Evolutionary conservation across 169 alveolate species (phyloP), one percentile per base, ranked within the genome.

Genomic region (Cryptosporidium canis): DNA sequence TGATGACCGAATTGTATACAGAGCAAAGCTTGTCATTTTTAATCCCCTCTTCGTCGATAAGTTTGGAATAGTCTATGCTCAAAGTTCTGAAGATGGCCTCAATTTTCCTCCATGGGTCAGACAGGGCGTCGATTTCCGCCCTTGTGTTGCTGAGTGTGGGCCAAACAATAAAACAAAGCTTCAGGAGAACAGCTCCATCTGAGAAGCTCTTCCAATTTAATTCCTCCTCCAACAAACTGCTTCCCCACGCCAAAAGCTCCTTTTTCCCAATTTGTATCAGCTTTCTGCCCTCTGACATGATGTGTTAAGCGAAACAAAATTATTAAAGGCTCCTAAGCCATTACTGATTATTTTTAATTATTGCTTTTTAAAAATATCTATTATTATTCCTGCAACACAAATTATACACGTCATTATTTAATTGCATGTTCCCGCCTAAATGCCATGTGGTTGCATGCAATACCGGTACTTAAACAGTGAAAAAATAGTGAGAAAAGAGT

Each of bases 161-260:
- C 87, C 87, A 77, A 24, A 77, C 87, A 27, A 58, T 58, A 58
- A 77, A 77, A 41, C 87, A 77, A 24, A 77, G 37, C 64, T 44
- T 77, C 18, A 77, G 43, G 21, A 77, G 16, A 4, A 58, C 47
- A 8, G 27, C n/a, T 33, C 87, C 87, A 58, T 58, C 72, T 0
- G 70, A 61, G 37, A 77, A 77, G 24, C 61, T 33, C 11, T 61
- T 55, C 87, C 87, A 77, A n/a, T 35, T 58, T 61, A 77, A 58
- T 43, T 61, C 72, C 9, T 55, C 61, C 1, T 41, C 65, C 44
- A 77, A 77, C 6, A 61, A 27, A 55, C 58, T 77, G 63, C 63
- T 77, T 41, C 39, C 87, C 87, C 87, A 77, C 6, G 47, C 63
- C 27, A 77, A 33, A 3, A 77, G 27, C 48, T 77, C 87, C 7